phyloP scores from a whole-genome alignment of 371 early-diverging fungal species.

The Mucor racemosus region DNA sequence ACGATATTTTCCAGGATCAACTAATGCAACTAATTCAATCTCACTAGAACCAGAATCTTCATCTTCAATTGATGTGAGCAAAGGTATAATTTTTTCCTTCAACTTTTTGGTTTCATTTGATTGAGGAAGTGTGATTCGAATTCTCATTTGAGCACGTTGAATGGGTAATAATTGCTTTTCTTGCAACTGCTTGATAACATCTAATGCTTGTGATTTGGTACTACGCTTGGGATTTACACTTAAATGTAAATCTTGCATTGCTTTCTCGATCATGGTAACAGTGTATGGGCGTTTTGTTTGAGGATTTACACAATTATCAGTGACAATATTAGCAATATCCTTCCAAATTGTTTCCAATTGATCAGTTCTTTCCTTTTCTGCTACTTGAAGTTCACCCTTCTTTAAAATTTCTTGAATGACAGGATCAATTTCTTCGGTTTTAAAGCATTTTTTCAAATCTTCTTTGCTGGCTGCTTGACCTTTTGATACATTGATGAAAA shows the following conservation, averaged over 20 bases:
- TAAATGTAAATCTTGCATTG: slow-evolving; percentile 91
- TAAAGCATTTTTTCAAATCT: slow-evolving; percentile 87
- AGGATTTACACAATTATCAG: slow-evolving; percentile 95
- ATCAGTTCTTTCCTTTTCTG: slow-evolving; percentile 91
- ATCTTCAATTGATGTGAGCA: slow-evolving; percentile 82
- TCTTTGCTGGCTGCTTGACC: slow-evolving; percentile 92
- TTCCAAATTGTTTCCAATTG: slow-evolving; percentile 80
- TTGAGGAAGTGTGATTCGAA: slow-evolving; percentile 74
- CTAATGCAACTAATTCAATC: slow-evolving; percentile 83
- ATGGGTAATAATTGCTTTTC: slow-evolving; percentile 89
- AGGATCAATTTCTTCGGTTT: slow-evolving; percentile 81
- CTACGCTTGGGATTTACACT: slow-evolving; percentile 86
- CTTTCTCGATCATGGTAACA: slow-evolving; percentile 96
- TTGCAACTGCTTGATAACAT: slow-evolving; percentile 91
- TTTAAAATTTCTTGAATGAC: slow-evolving; percentile 90
- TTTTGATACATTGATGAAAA: slow-evolving; percentile 96
- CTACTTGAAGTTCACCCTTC: slow-evolving; percentile 96
- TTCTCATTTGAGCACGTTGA: slow-evolving; percentile 91
- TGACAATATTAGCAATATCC: slow-evolving; percentile 93
- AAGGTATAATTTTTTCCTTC: slow-evolving; percentile 74
- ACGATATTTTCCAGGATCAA: slow-evolving; percentile 95
- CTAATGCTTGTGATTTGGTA: slow-evolving; percentile 88
- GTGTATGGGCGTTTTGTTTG: slow-evolving; percentile 94
- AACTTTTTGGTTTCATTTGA: slow-evolving; percentile 88
- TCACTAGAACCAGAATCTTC: slow-evolving; percentile 81